Evolutionary conservation across 2,329 filamentous ascomycete genomes (phyloP).

Genomic region (Periconia digitata): DNA sequence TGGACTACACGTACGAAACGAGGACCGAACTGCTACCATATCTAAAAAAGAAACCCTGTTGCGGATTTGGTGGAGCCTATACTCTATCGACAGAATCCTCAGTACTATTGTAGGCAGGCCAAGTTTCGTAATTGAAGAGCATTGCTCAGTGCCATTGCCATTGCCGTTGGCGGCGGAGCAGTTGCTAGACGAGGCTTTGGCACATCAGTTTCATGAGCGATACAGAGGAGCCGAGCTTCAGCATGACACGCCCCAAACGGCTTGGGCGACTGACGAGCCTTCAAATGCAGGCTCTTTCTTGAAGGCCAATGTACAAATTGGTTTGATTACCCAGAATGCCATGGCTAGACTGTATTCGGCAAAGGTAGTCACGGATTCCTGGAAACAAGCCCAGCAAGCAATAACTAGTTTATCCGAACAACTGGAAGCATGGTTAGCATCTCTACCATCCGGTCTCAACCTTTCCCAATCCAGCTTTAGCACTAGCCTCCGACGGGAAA

Average conservation of each 20-base stretch:
- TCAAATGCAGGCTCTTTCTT: too few relatives aligned
- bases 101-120: conserved; percentile 44
- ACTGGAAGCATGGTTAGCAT: conserved; percentile 36
- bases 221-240: neutral
- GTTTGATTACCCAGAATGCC: conserved; percentile 35
- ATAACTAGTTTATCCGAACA: conserved; percentile 33
- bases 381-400: conserved; percentile 37
- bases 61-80: conserved; percentile 34
- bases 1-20: conserved; percentile 44
- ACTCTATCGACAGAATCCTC: conserved; percentile 36
- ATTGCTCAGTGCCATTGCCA: conserved; percentile 29
- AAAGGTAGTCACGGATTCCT: conserved; percentile 33
- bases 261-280: neutral
- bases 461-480: conserved; percentile 10
- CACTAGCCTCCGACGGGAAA: conserved; percentile 13
- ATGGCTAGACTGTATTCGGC: conserved; percentile 41
- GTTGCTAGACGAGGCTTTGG: neutral
- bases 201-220: neutral
- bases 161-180: neutral
- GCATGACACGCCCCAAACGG: conserved; percentile 1
- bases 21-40: conserved; percentile 22
- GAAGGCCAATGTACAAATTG: too few relatives aligned
- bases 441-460: conserved; percentile 16
- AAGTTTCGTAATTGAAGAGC: conserved; percentile 33
- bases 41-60: conserved; percentile 36